Conservation (phyloP, 148 eudicot genomes). For the Tetragonia tetragonoides region DNA sequence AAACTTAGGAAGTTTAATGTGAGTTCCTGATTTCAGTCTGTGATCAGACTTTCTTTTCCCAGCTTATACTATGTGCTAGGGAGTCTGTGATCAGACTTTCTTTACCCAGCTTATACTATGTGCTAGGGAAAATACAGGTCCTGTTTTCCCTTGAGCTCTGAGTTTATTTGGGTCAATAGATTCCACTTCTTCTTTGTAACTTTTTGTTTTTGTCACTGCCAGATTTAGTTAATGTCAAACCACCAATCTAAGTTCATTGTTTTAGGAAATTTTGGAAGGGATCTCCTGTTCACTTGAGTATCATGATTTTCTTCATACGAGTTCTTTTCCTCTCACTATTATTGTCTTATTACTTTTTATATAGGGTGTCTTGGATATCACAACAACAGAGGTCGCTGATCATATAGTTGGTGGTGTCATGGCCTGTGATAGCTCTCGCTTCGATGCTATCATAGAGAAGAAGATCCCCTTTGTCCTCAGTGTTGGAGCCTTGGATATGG, state of each 20-base stretch:
- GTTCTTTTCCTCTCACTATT: not conserved
- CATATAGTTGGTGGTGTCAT: slow-evolving; percentile 89
- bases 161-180: not conserved
- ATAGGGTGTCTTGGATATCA: slow-evolving; percentile 95
- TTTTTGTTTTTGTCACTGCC: not conserved
- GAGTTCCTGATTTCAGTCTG: not conserved
- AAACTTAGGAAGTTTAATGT: not conserved
- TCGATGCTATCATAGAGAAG: slow-evolving; percentile 72
- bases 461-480: slow-evolving; percentile 84
- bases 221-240: not conserved
- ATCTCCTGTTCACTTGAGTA: slow-evolving; percentile 3
- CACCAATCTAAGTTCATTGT: not conserved
- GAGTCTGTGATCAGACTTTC: not conserved
- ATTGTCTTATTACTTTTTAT: not conserved
- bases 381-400: slow-evolving; percentile 98
- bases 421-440: slow-evolving; percentile 92
- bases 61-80: not conserved
- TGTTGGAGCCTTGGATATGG: slow-evolving; percentile 98
- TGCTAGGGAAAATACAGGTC: not conserved
- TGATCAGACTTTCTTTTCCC: not conserved
- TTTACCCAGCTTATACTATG: not conserved
- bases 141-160: not conserved
- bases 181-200: not conserved
- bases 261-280: not conserved
- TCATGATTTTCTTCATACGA: not conserved